Conservation (phyloP, 441 rosid genomes). For the Jatropha podagrica region DNA sequence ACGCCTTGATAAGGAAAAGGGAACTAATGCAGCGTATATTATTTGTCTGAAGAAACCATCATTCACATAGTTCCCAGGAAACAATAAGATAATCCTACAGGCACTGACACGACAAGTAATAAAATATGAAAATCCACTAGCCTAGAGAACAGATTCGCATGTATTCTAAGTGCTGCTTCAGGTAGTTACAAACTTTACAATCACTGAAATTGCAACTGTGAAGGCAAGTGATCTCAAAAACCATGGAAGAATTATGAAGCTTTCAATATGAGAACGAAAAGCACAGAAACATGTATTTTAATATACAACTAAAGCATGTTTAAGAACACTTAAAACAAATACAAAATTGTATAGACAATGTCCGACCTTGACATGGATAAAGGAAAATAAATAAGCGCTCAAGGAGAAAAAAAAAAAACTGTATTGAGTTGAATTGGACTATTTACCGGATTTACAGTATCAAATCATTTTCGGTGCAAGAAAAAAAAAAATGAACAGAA, state of each 20-base stretch:
- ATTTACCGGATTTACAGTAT: slow-evolving; percentile 24
- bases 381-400: background rate
- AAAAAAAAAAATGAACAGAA: slow-evolving; percentile 16
- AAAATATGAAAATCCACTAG: background rate
- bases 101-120: too few relatives aligned
- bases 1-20: too few relatives aligned
- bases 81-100: too few relatives aligned
- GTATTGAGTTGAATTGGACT: slow-evolving; percentile 14
- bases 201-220: background rate
- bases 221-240: background rate
- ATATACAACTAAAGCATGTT: background rate
- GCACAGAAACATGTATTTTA: background rate
- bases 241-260: background rate
- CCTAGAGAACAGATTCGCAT: background rate
- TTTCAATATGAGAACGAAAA: background rate
- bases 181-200: background rate
- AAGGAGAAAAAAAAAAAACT: background rate
- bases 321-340: too few relatives aligned
- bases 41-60: too few relatives aligned
- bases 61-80: too few relatives aligned
- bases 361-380: background rate
- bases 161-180: background rate
- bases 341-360: slow-evolving; percentile 15
- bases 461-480: slow-evolving; percentile 2
- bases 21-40: too few relatives aligned